Conservation (phyloP, 164 flowering plant genomes). For the Brasenia schreberi region DNA sequence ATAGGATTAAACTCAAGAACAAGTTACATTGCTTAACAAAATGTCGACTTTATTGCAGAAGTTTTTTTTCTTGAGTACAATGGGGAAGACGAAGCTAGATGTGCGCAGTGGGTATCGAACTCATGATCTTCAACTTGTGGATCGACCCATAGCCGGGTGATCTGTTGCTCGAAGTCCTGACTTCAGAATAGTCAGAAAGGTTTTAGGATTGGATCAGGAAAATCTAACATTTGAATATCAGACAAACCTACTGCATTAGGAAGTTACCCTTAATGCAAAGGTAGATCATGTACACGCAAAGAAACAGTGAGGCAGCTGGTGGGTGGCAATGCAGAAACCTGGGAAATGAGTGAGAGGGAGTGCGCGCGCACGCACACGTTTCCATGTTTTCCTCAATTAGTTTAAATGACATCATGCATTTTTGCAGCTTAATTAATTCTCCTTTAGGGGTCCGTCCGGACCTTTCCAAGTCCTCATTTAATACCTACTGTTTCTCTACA, state of each 20-base stretch:
- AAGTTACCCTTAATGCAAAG: neutral
- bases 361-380: neutral
- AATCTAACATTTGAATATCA: no score
- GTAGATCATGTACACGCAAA: neutral
- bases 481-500: neutral
- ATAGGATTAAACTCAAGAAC: no score
- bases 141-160: no score
- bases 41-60: no score
- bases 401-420: neutral
- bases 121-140: no score
- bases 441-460: neutral
- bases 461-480: neutral
- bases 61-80: no score
- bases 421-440: neutral
- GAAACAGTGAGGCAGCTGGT: neutral
- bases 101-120: no score
- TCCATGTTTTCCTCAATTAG: neutral
- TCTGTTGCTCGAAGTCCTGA: neutral
- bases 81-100: no score
- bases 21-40: no score
- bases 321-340: neutral
- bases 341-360: conserved; percentile 9
- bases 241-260: no score
- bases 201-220: no score
- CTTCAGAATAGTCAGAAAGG: no score